A percentile compares a stretch with the other conserved stretches of the same genome.
These are phyloP conservation scores for Elsinoe batatas DNA, from an alignment of 2,329 filamentous ascomycete species.

Conservation along the genomic window DNA sequence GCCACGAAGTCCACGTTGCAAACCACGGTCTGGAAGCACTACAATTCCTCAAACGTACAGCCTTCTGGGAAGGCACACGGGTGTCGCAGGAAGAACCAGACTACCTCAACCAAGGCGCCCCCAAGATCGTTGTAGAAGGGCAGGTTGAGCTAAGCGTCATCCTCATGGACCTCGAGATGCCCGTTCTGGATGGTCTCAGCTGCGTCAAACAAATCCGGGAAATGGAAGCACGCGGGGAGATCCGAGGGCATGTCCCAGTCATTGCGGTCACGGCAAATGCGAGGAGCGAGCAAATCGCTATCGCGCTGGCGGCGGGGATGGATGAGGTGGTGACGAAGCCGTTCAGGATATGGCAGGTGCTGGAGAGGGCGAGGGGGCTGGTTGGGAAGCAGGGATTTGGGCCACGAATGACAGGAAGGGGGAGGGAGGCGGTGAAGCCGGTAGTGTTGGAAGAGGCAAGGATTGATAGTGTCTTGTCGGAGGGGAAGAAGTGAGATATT, in stretches of 20 bases:
- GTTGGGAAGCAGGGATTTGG: not conserved
- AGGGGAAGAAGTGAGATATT: not conserved
- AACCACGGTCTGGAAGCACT: slow-evolving; percentile 32
- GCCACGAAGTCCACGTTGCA: slow-evolving; percentile 23
- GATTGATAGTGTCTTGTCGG: slow-evolving; percentile 8
- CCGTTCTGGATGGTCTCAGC: slow-evolving; percentile 23
- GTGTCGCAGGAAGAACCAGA: not conserved
- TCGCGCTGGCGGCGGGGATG: slow-evolving; percentile 22
- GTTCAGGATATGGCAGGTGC: slow-evolving; percentile 9
- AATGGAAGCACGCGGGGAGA: slow-evolving; percentile 17
- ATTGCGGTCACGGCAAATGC: slow-evolving; percentile 26
- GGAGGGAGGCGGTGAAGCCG: not conserved
- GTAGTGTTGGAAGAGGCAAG: not conserved
- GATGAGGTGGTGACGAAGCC: slow-evolving; percentile 15
- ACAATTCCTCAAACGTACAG: slow-evolving; percentile 24
- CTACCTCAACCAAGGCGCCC: slow-evolving; percentile 10
- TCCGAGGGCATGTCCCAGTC: slow-evolving; percentile 19
- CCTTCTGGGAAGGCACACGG: not conserved
- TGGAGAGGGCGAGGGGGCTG: slow-evolving; percentile 10
- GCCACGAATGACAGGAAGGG: not conserved
- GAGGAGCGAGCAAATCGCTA: slow-evolving; percentile 20
- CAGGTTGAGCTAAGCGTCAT: slow-evolving; percentile 18
- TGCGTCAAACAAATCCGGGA: slow-evolving; percentile 21
- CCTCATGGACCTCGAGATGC: slow-evolving; percentile 27
- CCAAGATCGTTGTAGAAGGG: not conserved